phyloP scores from a whole-genome alignment of 2,329 filamentous ascomycete species.

The Colletotrichum somersetense region DNA sequence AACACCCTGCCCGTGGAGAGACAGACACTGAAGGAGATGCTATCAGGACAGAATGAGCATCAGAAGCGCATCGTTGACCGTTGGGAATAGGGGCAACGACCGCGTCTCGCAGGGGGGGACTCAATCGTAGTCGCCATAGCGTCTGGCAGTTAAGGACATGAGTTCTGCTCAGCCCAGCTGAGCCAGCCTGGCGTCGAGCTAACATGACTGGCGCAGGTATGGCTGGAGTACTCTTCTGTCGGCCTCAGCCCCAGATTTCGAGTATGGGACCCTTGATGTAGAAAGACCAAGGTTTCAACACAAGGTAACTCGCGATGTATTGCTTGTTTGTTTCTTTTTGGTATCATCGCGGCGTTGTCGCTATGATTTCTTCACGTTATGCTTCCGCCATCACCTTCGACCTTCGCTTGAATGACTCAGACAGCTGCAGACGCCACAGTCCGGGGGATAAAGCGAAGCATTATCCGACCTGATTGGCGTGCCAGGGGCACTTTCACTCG shows the following conservation, averaged over 20 bases:
- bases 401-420: slow-evolving; percentile 1
- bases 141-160: slow-evolving; percentile 20
- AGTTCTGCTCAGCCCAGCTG: not conserved
- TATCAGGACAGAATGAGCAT: not conserved
- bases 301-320: not conserved
- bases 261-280: not conserved
- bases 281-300: not conserved
- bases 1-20: not conserved
- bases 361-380: not conserved
- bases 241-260: not conserved
- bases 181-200: not conserved
- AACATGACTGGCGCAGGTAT: not conserved
- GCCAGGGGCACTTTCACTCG: not conserved
- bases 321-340: not conserved
- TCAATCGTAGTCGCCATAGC: slow-evolving; percentile 23
- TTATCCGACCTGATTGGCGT: not conserved
- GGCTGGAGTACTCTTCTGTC: not conserved
- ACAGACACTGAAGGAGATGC: no score
- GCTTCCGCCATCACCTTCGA: not conserved
- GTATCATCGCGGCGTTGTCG: not conserved
- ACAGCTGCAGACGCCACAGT: slow-evolving; percentile 21
- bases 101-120: slow-evolving; percentile 10
- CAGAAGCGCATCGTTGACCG: slow-evolving; percentile 1
- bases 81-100: not conserved
- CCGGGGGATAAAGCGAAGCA: not conserved